Conservation (phyloP, 352 stramenopile species). For the Pythium graminicola region DNA sequence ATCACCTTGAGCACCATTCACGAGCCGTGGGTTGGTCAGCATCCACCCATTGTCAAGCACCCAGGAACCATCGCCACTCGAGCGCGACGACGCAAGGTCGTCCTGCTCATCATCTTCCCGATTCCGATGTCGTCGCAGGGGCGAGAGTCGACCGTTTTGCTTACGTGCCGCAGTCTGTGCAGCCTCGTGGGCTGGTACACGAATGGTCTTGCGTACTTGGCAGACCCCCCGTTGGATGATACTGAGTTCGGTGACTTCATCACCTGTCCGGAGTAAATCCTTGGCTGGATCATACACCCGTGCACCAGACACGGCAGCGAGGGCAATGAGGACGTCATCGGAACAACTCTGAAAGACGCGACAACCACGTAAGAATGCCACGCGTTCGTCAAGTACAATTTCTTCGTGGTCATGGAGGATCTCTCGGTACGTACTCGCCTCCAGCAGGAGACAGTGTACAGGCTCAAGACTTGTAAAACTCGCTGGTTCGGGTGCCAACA, state of each 20-base stretch:
- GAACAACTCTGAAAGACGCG: conserved; percentile 56
- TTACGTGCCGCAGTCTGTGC: not conserved
- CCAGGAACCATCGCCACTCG: conserved; percentile 50
- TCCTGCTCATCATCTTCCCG: conserved; percentile 6
- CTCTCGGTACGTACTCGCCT: conserved; percentile 37
- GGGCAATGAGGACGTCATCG: conserved; percentile 38
- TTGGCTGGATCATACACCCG: conserved; percentile 49
- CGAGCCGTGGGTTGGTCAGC: conserved; percentile 67
- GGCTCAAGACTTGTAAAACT: conserved; percentile 50
- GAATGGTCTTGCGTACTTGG: conserved; percentile 55
- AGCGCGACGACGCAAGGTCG: conserved; percentile 29
- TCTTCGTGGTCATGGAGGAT: conserved; percentile 47
- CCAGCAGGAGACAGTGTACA: conserved; percentile 47
- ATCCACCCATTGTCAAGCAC: conserved; percentile 78
- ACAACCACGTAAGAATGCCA: conserved; percentile 49
- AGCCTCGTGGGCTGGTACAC: conserved; percentile 14
- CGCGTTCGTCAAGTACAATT: conserved; percentile 36
- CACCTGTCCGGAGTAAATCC: conserved; percentile 42
- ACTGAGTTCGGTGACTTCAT: conserved; percentile 56
- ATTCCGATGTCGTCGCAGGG: not conserved
- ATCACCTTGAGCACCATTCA: conserved; percentile 34
- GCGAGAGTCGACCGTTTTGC: not conserved
- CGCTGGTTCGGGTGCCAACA: conserved; percentile 29
- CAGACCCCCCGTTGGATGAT: conserved; percentile 66
- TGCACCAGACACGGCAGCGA: conserved; percentile 41